These are phyloP conservation scores for Pterocarpus santalinus DNA, from an alignment of 306 rosid genomes.

Conservation along the genomic window DNA sequence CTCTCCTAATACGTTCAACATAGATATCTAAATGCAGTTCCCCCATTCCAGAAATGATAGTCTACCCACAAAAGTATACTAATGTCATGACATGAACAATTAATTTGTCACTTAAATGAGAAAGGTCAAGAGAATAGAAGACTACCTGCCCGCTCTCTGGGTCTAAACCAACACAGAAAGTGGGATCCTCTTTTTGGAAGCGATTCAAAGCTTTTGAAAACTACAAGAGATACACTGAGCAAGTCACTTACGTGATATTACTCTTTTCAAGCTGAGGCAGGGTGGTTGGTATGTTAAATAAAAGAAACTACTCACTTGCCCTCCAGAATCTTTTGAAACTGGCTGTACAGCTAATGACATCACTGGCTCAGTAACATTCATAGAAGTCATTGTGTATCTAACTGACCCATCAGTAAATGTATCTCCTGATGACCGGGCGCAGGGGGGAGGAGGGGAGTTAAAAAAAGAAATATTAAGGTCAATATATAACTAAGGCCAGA, in stretches of 20 bases:
- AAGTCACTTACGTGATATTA: conserved; percentile 29
- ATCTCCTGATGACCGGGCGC: conserved; percentile 73
- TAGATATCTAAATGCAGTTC: conserved; percentile 97
- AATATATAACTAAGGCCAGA: conserved; percentile 25
- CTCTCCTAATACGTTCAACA: conserved; percentile 95
- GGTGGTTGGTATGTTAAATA: conserved; percentile 20
- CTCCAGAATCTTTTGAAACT: conserved; percentile 97
- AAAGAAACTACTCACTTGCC: conserved; percentile 78
- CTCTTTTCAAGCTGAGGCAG: not conserved
- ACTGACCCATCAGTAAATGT: conserved; percentile 95
- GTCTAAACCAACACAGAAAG: conserved; percentile 97
- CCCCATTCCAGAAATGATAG: conserved; percentile 99
- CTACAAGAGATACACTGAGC: conserved; percentile 52
- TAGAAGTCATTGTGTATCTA: conserved; percentile 95
- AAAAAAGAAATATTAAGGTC: conserved; percentile 28
- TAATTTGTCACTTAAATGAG: conserved; percentile 24
- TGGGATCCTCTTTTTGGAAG: conserved; percentile 97
- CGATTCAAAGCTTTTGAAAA: conserved; percentile 98
- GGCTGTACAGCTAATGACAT: conserved; percentile 99
- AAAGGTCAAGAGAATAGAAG: conserved; percentile 1
- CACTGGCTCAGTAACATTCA: conserved; percentile 99
- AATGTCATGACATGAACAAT: conserved; percentile 36
- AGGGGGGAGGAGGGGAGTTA: not conserved
- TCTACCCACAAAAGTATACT: conserved; percentile 57
- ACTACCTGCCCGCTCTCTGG: conserved; percentile 97